Evolutionary conservation across 148 eudicot species (phyloP), one percentile per base, ranked within the genome.

Genomic region (Fagopyrum esculentum): DNA sequence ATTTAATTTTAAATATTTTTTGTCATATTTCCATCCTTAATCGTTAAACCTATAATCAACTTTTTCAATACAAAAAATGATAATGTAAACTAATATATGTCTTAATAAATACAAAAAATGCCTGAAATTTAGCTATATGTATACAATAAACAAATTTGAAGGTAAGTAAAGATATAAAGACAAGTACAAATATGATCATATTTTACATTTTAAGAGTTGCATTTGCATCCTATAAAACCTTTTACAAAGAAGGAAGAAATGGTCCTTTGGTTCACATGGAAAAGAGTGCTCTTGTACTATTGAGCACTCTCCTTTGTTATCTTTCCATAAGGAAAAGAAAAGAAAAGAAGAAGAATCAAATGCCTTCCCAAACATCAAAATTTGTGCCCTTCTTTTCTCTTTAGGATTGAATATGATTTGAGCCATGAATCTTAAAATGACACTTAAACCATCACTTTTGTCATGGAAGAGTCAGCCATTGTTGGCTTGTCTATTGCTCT

Each of bases 201-300:
- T 6, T 17, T 1, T 3, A 7, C 30, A 17, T 57, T 57, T 57
- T 19, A 2, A 35, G 40, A 35, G 40, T 35, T 35, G 40, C 40
- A 35, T 57, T 57, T 57, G 64, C n/a, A 57, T 19, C 64, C 11
- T 29, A 63, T 29, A 29, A 35, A 30, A 63, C 22, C 47, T 66
- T 40, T 66, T 40, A 9, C 47, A 40, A 40, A 12, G 71, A 29
- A 10, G 4, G 71, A 66, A 66, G 71, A 66, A 66, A 66, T 66
- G n/a, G 71, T 66, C 46, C 19, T 71, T 71, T 66, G 46, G 48
- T 68, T 81, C 83, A 82, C 90, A 86, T 90, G 84, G 90, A 84
- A 88, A 90, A 88, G 87, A 78, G 91, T 79, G 95, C 83, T 86
- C 82, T 81, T 89, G 85, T 86, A 43, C 71, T 77, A 64, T 52